Percentiles rank a stretch among this genome's conserved stretches.
Conservation (phyloP, 768 basidiomycete species). For the Amanita rubescens region DNA sequence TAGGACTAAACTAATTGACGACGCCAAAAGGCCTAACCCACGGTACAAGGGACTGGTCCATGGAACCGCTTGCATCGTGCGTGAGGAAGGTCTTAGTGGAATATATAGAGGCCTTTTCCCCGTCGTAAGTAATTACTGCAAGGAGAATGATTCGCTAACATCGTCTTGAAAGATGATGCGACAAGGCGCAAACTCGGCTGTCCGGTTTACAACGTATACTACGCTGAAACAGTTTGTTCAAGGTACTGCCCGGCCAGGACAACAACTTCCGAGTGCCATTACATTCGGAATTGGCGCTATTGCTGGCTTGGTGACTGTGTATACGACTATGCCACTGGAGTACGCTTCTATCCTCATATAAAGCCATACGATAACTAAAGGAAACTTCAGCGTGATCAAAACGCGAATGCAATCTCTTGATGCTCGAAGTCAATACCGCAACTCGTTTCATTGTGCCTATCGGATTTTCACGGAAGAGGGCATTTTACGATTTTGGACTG, state of each 20-base stretch:
- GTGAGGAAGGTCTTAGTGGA: constrained; percentile 76
- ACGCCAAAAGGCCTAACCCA: constrained; percentile 81
- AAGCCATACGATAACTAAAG: neutral
- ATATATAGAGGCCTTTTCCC: constrained; percentile 91
- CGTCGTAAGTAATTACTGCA: constrained; percentile 50
- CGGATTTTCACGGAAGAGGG: constrained; percentile 94
- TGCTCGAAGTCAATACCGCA: constrained; percentile 78
- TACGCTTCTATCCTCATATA: constrained; percentile 23
- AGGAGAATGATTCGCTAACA: neutral
- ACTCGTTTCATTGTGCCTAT: constrained; percentile 94
- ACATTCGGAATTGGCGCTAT: constrained; percentile 94
- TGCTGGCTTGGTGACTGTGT: constrained; percentile 93
- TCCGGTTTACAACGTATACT: constrained; percentile 92
- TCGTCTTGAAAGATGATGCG: constrained; percentile 71
- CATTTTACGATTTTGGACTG: constrained; percentile 89
- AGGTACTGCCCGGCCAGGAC: constrained; percentile 69
- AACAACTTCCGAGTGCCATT: constrained; percentile 75
- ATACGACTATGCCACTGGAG: constrained; percentile 84
- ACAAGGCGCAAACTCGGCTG: constrained; percentile 96
- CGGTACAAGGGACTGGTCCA: constrained; percentile 84
- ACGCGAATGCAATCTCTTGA: constrained; percentile 95
- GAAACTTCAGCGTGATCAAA: constrained; percentile 75
- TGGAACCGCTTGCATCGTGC: constrained; percentile 72
- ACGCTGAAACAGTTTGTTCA: constrained; percentile 94
- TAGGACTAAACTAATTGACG: constrained; percentile 96